phyloP scores from a whole-genome alignment of 345 rosid genomes.

The Sapria himalayana region DNA sequence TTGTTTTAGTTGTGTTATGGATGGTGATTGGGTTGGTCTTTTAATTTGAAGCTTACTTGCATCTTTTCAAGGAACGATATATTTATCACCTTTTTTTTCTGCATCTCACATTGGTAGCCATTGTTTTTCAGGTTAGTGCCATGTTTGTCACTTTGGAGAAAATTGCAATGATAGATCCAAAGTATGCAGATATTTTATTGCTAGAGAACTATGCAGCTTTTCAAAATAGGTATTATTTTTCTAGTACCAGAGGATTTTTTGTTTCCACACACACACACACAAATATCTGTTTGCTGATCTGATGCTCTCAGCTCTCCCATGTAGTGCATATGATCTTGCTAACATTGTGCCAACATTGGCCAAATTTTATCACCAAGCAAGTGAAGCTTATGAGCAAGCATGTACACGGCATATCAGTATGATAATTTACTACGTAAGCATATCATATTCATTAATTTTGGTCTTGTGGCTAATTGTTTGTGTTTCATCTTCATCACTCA shows the following conservation, averaged over 20 bases:
- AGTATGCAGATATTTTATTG: slow-evolving; percentile 76
- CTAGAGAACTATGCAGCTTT: slow-evolving; percentile 96
- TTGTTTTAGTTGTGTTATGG: background rate
- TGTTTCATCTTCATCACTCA: too few species aligned
- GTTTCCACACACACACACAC: background rate
- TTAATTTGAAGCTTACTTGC: too few species aligned
- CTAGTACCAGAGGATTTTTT: background rate
- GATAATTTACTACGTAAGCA: slow-evolving; percentile 82
- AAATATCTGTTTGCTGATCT: slow-evolving; percentile 7
- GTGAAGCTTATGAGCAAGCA: slow-evolving; percentile 96
- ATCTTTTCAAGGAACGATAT: too few species aligned
- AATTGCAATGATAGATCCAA: slow-evolving; percentile 83
- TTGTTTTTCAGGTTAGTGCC: slow-evolving; percentile 60
- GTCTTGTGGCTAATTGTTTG: too few species aligned
- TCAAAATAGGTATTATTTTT: slow-evolving; percentile 51
- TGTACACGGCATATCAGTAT: slow-evolving; percentile 89
- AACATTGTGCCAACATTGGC: slow-evolving; percentile 91
- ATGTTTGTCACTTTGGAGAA: slow-evolving; percentile 92
- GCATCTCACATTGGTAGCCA: slow-evolving; percentile 3
- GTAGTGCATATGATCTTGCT: slow-evolving; percentile 91
- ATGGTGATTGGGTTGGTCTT: background rate
- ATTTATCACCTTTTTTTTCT: too few species aligned
- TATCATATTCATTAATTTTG: too few species aligned
- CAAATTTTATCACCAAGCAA: slow-evolving; percentile 97
- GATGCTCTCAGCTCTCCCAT: slow-evolving; percentile 13